Evolutionary conservation across 2,329 filamentous ascomycete species (phyloP), one percentile per base, ranked within the genome.

Genomic region (Botrytis galanthina): DNA sequence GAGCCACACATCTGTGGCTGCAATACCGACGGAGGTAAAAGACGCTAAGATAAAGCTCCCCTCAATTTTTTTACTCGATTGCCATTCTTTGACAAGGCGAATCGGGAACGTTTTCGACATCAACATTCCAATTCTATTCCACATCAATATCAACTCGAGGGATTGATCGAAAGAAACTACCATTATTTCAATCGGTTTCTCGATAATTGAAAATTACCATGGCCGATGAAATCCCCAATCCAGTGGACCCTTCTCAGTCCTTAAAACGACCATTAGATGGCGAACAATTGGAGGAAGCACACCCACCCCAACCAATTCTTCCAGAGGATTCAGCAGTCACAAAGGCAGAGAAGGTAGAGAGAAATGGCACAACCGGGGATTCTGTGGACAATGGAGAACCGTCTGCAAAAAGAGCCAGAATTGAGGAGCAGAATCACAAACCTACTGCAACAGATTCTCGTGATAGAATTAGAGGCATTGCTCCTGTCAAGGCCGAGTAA

Each of bases 361-460:
- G 74, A 69, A 77, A 78, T 63, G 75, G 76, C 7, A 37, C 69
- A 71, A 79, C 77, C 74, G 70, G 37, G 8, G 42, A 70, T 44
- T 46, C 51, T 61, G 51, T 22, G 39, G 79, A 74, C 70, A 77
- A 80, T 74, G 74, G 75, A 35, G 74, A 74, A 32, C 54, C 62
- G 20, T 54, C 60, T 35, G 75, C 62, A 80, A 82, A 68, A 81
- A 79, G 69, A 74, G 63, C 22, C 70, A 74, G 39, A 48, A 70
- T 62, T 74, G 72, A 73, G 20, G 82, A 83, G 60, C 85, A 86
- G 74, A 60, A 73, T 14, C 29, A 48, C 29, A 62, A 51, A n/a
- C 12, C 44, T 26, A 48, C 29, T 26, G 12, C 70, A 85, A 44
- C 70, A 26, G 76, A 79, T 74, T 48, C 73, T 18, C 75, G 77